A percentile compares a stretch with the other conserved stretches of the same genome.
phyloP scores from a whole-genome alignment of 257 asterid genomes.

The Anisodus acutangulus region DNA sequence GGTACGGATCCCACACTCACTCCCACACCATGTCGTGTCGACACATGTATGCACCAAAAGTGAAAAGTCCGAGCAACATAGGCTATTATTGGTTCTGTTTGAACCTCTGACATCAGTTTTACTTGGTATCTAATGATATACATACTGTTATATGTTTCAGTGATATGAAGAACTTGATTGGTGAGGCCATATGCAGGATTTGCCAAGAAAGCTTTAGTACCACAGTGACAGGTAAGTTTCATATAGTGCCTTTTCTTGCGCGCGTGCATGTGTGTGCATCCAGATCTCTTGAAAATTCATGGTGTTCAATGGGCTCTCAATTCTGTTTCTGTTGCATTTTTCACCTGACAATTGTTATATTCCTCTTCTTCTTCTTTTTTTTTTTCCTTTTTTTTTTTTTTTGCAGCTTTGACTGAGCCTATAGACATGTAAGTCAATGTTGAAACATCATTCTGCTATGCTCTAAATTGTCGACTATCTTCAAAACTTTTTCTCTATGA shows the following conservation, averaged over 20 bases:
- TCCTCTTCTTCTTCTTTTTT: not conserved
- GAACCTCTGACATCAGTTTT: not conserved
- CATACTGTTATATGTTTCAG: constrained; percentile 45
- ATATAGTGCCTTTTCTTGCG: not conserved
- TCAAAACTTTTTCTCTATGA: not conserved
- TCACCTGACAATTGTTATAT: not conserved
- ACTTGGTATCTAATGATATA: not conserved
- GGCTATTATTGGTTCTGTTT: not conserved
- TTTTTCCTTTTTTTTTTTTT: not conserved
- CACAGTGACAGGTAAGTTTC: constrained; percentile 53
- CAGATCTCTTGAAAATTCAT: not conserved
- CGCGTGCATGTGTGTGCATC: not conserved
- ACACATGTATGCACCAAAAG: too few species aligned
- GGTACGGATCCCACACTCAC: too few species aligned
- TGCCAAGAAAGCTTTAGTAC: constrained; percentile 95
- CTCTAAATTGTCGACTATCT: not conserved
- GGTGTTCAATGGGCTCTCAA: not conserved
- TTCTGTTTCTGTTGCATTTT: not conserved
- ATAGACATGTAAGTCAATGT: constrained; percentile 66
- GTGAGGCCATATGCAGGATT: constrained; percentile 74
- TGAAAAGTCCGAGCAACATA: too few species aligned
- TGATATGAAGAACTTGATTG: constrained; percentile 83
- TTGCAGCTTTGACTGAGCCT: constrained; percentile 74
- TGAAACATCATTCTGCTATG: not conserved
- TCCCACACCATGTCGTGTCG: too few species aligned